Evolutionary conservation across 805 yeast species (phyloP).

Genomic region (Starmerella apicola): DNA sequence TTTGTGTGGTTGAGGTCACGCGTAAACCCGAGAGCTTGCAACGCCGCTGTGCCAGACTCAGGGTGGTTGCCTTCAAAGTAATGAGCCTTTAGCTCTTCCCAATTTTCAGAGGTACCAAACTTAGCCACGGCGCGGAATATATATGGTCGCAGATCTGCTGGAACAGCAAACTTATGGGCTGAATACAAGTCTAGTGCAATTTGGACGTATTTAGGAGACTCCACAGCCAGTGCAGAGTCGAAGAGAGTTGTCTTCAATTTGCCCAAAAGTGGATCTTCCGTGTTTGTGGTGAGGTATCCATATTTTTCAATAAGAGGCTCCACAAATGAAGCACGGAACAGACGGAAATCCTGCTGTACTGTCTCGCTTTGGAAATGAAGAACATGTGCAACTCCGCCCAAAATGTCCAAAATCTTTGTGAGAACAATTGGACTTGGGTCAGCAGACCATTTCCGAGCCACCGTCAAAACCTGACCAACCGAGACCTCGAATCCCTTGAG

Average conservation of each 20-base stretch:
- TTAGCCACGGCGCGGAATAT: constrained; percentile 58
- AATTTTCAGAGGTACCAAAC: constrained; percentile 48
- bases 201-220: constrained; percentile 26
- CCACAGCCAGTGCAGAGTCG: constrained; percentile 26
- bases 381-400: constrained; percentile 34
- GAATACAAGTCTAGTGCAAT: constrained; percentile 36
- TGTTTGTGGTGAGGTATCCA: constrained; percentile 56
- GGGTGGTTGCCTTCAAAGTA: constrained; percentile 48
- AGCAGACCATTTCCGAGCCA: constrained; percentile 39
- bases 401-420: constrained; percentile 35
- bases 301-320: constrained; percentile 39
- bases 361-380: constrained; percentile 38
- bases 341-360: constrained; percentile 32
- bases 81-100: constrained; percentile 47
- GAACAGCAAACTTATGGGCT: constrained; percentile 51
- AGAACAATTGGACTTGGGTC: constrained; percentile 42
- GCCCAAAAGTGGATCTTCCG: constrained; percentile 42
- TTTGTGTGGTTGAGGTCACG: constrained; percentile 39
- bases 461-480: constrained; percentile 34
- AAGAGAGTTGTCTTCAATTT: constrained; percentile 52
- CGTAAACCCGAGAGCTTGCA: constrained; percentile 56
- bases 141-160: constrained; percentile 59
- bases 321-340: constrained; percentile 42
- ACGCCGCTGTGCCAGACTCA: constrained; percentile 60
- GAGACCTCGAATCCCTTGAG: constrained; percentile 40